Evolutionary conservation across 2,329 filamentous ascomycete genomes (phyloP).

Genomic region (Alternaria metachromatica): DNA sequence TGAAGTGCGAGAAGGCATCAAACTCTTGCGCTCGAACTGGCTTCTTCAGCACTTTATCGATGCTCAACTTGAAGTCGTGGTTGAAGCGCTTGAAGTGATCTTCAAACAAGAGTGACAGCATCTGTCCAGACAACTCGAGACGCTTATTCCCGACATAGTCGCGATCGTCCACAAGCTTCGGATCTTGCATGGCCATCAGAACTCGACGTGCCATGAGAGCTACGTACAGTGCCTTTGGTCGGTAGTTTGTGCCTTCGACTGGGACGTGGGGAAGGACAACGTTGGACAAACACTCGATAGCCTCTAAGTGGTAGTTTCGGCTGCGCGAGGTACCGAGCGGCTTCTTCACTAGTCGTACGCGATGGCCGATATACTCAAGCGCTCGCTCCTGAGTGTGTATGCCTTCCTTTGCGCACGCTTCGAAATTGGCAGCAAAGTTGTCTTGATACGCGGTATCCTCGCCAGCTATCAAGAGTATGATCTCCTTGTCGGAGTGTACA

Average conservation of each 20-base stretch:
- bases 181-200: slow-evolving; percentile 89
- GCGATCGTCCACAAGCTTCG: slow-evolving; percentile 88
- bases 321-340: slow-evolving; percentile 60
- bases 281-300: slow-evolving; percentile 88
- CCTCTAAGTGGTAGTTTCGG: slow-evolving; percentile 87
- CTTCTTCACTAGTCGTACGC: slow-evolving; percentile 77
- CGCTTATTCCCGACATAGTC: slow-evolving; percentile 99
- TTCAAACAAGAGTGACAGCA: slow-evolving; percentile 92
- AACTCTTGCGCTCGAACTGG: slow-evolving; percentile 87
- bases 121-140: slow-evolving; percentile 90
- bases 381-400: slow-evolving; percentile 95
- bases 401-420: slow-evolving; percentile 82
- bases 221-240: slow-evolving; percentile 95
- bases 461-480: slow-evolving; percentile 87
- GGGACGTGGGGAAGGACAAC: slow-evolving; percentile 95
- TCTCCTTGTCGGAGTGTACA: slow-evolving; percentile 92
- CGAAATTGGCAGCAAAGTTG: slow-evolving; percentile 93
- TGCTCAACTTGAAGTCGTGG: slow-evolving; percentile 84
- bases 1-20: slow-evolving; percentile 84
- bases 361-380: slow-evolving; percentile 85
- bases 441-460: slow-evolving; percentile 90
- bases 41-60: slow-evolving; percentile 95
- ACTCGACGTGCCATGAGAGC: slow-evolving; percentile 98
- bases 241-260: slow-evolving; percentile 89
- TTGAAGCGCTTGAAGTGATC: slow-evolving; percentile 98